Evolutionary conservation across 2,329 filamentous ascomycete species (phyloP).

Genomic region (Hypoxylon sp.): DNA sequence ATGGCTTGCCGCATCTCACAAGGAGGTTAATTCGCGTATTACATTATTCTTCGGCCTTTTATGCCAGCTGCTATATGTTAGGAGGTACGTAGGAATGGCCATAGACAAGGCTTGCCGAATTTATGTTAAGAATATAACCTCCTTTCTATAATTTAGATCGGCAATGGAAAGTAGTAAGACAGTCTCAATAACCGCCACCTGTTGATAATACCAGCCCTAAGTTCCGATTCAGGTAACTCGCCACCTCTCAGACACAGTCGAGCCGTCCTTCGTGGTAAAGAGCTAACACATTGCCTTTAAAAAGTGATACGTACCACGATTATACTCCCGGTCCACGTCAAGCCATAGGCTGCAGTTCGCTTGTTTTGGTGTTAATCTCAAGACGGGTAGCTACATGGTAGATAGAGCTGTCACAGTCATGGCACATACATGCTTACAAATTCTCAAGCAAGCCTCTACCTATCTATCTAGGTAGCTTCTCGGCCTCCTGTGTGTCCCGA

Average conservation of each 20-base stretch:
- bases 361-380: constrained; percentile 7
- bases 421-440: constrained; percentile 1
- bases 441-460: background rate
- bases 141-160: background rate
- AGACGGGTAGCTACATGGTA: constrained; percentile 34
- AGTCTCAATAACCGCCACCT: background rate
- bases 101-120: background rate
- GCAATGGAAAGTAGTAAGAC: background rate
- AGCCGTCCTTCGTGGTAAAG: background rate
- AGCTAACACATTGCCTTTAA: background rate
- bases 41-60: background rate
- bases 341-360: constrained; percentile 20
- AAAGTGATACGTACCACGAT: background rate
- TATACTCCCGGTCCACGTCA: background rate
- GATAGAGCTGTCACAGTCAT: background rate
- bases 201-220: background rate
- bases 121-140: background rate
- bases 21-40: background rate
- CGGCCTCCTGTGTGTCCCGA: constrained; percentile 1
- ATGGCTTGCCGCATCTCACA: background rate
- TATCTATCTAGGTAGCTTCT: background rate
- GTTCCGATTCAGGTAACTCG: no score
- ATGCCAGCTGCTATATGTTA: background rate
- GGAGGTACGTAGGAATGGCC: background rate
- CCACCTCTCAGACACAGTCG: background rate